phyloP scores from a whole-genome alignment of 208 protist species.

The Acanthamoeba castellanii region DNA sequence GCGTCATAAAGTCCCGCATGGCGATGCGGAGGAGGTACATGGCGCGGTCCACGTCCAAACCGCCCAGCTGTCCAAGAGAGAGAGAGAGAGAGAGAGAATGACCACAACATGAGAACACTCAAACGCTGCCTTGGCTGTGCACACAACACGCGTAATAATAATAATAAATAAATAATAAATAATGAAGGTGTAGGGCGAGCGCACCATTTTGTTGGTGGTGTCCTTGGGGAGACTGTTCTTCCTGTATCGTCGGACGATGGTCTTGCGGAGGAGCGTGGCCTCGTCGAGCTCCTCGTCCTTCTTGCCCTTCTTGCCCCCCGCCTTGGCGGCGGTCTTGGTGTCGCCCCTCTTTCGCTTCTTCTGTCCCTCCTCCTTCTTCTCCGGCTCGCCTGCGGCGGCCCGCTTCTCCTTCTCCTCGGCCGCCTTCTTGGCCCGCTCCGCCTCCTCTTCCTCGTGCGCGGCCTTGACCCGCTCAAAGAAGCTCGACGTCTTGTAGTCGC shows the following conservation, averaged over 20 bases:
- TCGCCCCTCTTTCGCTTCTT: conserved; percentile 53
- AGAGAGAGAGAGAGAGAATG: not conserved
- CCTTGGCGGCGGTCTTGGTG: not conserved
- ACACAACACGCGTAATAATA: not conserved
- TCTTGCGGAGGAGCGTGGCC: conserved; percentile 6
- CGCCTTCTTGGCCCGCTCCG: not conserved
- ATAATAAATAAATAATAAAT: not conserved
- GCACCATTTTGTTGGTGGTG: conserved; percentile 31
- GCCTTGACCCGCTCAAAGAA: conserved; percentile 23
- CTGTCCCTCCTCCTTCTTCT: not conserved
- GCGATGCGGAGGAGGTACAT: conserved; percentile 1
- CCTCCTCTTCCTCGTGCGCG: conserved; percentile 23
- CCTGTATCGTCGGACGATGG: conserved; percentile 47
- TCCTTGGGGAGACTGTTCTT: not conserved
- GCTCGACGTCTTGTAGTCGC: not conserved
- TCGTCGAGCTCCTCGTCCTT: conserved; percentile 63
- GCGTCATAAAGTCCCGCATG: conserved; percentile 61
- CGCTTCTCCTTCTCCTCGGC: conserved; percentile 23
- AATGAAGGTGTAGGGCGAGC: not conserved
- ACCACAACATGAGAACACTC: not conserved
- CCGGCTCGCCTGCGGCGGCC: not conserved
- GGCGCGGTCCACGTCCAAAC: conserved; percentile 50
- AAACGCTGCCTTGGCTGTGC: not conserved
- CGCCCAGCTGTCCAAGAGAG: not conserved
- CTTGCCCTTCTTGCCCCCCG: conserved; percentile 37